Percentiles rank a stretch among this genome's conserved stretches.
Conservation (phyloP, 73 alveolate species). For the Symbiodinium pilosum region DNA sequence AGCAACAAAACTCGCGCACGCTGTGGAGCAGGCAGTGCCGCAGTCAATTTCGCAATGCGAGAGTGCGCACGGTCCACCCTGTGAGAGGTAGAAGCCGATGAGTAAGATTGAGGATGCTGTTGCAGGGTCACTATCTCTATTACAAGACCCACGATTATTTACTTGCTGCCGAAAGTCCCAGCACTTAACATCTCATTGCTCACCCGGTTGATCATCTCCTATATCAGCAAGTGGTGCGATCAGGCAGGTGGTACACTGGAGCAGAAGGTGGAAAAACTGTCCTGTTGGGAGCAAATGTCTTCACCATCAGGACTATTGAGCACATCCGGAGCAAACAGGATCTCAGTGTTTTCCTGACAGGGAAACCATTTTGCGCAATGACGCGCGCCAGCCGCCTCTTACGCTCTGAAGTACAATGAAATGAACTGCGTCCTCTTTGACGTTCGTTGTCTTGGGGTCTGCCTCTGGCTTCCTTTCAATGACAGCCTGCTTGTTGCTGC, state of each 20-base stretch:
- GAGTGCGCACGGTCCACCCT: too few relatives aligned
- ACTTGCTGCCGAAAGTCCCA: slow-evolving; percentile 8
- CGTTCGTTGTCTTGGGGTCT: slow-evolving; percentile 22
- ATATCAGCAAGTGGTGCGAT: neutral
- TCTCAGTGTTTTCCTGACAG: slow-evolving; percentile 41
- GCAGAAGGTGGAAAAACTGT: neutral
- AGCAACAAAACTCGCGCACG: too few relatives aligned
- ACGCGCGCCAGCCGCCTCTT: too few relatives aligned
- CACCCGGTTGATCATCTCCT: slow-evolving; percentile 80
- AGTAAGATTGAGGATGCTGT: too few relatives aligned
- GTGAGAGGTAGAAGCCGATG: too few relatives aligned
- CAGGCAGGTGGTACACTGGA: neutral
- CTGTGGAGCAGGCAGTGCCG: too few relatives aligned
- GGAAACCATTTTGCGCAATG: neutral
- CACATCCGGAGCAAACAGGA: slow-evolving; percentile 27
- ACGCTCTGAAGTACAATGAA: too few relatives aligned
- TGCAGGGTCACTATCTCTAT: too few relatives aligned
- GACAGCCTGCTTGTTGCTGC: slow-evolving; percentile 91
- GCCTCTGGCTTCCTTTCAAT: slow-evolving; percentile 44
- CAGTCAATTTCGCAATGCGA: too few relatives aligned
- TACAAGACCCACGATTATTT: too few relatives aligned
- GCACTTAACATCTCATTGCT: slow-evolving; percentile 54
- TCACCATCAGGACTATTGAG: slow-evolving; percentile 22
- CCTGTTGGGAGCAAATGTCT: slow-evolving; percentile 78
- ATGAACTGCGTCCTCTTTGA: slow-evolving; percentile 1